Conservation (phyloP, 345 rosid genomes). For the Corchorus olitorius region DNA sequence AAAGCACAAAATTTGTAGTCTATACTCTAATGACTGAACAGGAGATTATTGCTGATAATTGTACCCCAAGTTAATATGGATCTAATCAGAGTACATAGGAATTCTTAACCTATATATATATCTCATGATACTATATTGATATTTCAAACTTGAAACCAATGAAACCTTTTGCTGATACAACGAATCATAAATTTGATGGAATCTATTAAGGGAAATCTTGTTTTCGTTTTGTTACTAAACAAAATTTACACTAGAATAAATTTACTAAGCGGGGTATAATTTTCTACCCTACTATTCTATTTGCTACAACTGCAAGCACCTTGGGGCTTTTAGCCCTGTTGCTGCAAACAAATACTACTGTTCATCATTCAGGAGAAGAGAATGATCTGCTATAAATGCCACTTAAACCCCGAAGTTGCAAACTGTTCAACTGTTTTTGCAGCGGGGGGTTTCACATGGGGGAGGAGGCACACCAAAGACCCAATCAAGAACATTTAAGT, state of each 20-base stretch:
- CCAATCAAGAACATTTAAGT: conserved; percentile 93
- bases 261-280: neutral
- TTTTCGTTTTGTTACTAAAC: too few relatives aligned
- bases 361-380: neutral
- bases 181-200: too few relatives aligned
- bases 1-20: neutral
- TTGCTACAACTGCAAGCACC: neutral
- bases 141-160: neutral
- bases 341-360: neutral
- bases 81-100: neutral
- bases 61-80: neutral
- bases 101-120: neutral
- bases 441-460: conserved; percentile 53
- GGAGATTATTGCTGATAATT: neutral
- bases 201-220: too few relatives aligned
- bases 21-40: neutral
- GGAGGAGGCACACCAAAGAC: conserved; percentile 88
- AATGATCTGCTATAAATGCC: neutral
- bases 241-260: conserved; percentile 61
- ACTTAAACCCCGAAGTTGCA: too few relatives aligned
- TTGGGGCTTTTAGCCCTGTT: neutral
- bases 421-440: conserved; percentile 27
- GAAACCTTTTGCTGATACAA: neutral
- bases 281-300: conserved; percentile 6
- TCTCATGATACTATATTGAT: neutral